Evolutionary conservation across 225 moss, liverwort and hornwort genomes (phyloP), one percentile per base, ranked within the genome.

Genomic region (Pleurozium schreberi): DNA sequence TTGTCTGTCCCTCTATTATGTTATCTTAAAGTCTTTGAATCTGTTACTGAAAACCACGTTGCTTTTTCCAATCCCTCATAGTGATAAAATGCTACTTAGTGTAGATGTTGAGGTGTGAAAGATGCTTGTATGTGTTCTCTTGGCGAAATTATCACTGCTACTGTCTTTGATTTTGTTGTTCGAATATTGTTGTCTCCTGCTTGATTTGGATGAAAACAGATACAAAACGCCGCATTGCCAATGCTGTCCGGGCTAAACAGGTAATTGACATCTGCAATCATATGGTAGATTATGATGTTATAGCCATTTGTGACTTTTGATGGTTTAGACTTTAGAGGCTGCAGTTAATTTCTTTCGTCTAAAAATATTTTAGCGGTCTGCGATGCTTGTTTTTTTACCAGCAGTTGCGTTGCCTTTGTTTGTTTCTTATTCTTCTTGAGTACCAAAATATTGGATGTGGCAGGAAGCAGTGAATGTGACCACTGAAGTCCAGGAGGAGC

Each of bases 401-500:
- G 45, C 34, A 47, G 64, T 80, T 62, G 71, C 36, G 22, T 53
- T 77, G 79, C n/a, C 63, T 70, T 82, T 76, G 45, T 78, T 88
- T 68, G 67, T 82, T 73, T 84, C 40, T 80, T 58, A 8, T 84
- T 58, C 31, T 30, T 82, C 45, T 62, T 66, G 49, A 61, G 88
- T 88, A 69, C 65, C 84, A 66, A 68, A n/a, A 38, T 61, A 47
- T 88, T 79, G 86, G 58, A 89, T 75, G 47, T 71, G 23, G 53
- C 93, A 94, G 95, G 95, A 95, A 90, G 93, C 95, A 84, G 95
- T 95, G 60, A 91, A 93, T 73, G 89, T 95, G 90, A 95, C 95
- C 42, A 94, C 95, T 81, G 93, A 95, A 86, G 88, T 95, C 64
- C 95, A 95, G 86, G 95, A 95, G 89, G 95, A 95, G 86, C 91